A percentile compares a stretch with the other conserved stretches of the same genome.
Conservation (phyloP, 208 protist genomes). For the Balamuthia mandrillaris region DNA sequence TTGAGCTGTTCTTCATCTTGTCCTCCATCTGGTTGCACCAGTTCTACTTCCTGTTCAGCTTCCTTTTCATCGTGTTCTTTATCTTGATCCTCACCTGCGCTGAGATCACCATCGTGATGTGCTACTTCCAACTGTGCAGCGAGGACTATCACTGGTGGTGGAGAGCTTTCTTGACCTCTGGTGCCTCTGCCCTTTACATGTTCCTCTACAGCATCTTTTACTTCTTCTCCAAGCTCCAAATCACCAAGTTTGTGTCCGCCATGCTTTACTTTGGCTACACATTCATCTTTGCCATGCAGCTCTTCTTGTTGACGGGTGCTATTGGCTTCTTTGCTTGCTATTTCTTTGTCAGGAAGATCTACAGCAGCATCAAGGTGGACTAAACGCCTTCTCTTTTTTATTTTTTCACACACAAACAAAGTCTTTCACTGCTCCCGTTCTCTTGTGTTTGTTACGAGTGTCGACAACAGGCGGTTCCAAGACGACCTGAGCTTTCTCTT, state of each 20-base stretch:
- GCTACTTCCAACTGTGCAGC: constrained; percentile 96
- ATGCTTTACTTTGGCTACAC: constrained; percentile 70
- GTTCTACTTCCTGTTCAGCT: constrained; percentile 98
- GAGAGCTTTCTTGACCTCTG: constrained; percentile 87
- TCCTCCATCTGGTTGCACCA: constrained; percentile 85
- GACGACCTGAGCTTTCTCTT: too few relatives aligned
- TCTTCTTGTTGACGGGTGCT: constrained; percentile 64
- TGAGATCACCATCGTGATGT: constrained; percentile 93
- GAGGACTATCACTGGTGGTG: constrained; percentile 97
- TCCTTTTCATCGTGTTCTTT: constrained; percentile 91
- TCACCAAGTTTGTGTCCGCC: constrained; percentile 54
- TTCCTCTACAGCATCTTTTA: constrained; percentile 88
- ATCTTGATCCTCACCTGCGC: constrained; percentile 91
- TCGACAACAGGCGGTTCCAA: too few relatives aligned
- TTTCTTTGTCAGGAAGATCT: constrained; percentile 59
- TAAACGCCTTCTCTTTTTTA: constrained; percentile 32
- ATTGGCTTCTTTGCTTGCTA: constrained; percentile 56
- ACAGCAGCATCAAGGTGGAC: constrained; percentile 53
- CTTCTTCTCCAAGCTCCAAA: constrained; percentile 76
- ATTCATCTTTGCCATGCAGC: constrained; percentile 56
- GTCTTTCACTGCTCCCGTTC: too few relatives aligned
- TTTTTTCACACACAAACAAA: background rate
- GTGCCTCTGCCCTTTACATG: constrained; percentile 85
- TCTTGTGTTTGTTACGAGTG: too few relatives aligned
- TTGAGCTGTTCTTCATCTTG: constrained; percentile 98